phyloP scores from a whole-genome alignment of 306 rosid species.

The Fagus sylvatica region DNA sequence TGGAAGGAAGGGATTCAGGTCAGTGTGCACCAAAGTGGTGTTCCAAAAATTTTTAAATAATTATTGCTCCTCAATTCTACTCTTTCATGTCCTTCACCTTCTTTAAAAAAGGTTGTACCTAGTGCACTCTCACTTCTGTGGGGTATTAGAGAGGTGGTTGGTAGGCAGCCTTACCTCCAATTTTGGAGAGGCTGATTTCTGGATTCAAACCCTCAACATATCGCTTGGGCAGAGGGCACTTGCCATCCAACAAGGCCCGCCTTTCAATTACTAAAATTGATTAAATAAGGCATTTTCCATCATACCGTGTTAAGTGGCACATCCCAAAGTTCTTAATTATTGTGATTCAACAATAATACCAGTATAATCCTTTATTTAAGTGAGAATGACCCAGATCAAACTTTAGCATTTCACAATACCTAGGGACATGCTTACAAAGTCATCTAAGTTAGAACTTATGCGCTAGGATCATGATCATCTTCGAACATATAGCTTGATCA shows the following conservation, averaged over 20 bases:
- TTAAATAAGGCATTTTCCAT: background rate
- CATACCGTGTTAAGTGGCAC: background rate
- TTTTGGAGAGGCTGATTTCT: no score
- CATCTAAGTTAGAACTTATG: background rate
- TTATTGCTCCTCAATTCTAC: no score
- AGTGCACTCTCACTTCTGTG: no score
- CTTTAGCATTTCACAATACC: background rate
- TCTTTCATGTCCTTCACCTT: constrained; percentile 18
- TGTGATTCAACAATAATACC: background rate
- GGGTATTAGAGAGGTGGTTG: no score
- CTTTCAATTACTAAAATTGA: background rate
- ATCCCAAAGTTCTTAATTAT: background rate
- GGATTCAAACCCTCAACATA: no score
- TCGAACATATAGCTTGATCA: background rate
- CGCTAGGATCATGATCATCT: background rate
- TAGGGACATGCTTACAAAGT: constrained; percentile 2
- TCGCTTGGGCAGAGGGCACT: no score
- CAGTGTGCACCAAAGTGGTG: background rate
- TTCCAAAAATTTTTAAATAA: no score
- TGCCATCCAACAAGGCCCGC: background rate
- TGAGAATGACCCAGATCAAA: background rate
- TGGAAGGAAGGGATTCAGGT: constrained; percentile 18
- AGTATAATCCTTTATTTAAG: background rate
- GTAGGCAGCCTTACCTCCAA: no score
- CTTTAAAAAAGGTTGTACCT: no score